phyloP scores from a whole-genome alignment of 345 rosid species.

The Brassica napus region Da-Ae NC_063442.1:13996501-13997000 shows the following conservation, averaged over 20 bases:
- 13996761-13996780: conserved; percentile 73
- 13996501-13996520: not conserved
- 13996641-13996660: not conserved
- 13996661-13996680: not conserved
- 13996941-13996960: conserved; percentile 77
- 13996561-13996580: not conserved
- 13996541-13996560: not conserved
- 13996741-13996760: conserved; percentile 79
- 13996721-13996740: conserved; percentile 68
- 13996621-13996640: not conserved
- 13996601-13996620: not conserved
- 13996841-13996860: conserved; percentile 79
- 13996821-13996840: conserved; percentile 92
- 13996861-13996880: conserved; percentile 95
- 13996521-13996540: not conserved
- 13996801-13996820: conserved; percentile 95
- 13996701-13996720: not conserved
- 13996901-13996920: conserved; percentile 96
- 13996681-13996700: not conserved
- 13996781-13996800: conserved; percentile 80
- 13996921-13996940: conserved; percentile 94
- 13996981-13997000: not conserved
- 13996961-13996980: not conserved
- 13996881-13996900: conserved; percentile 81
- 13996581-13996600: not conserved